Conservation (phyloP, 495 filamentous ascomycete genomes). For the Aspergillus carlsbadensis region DNA sequence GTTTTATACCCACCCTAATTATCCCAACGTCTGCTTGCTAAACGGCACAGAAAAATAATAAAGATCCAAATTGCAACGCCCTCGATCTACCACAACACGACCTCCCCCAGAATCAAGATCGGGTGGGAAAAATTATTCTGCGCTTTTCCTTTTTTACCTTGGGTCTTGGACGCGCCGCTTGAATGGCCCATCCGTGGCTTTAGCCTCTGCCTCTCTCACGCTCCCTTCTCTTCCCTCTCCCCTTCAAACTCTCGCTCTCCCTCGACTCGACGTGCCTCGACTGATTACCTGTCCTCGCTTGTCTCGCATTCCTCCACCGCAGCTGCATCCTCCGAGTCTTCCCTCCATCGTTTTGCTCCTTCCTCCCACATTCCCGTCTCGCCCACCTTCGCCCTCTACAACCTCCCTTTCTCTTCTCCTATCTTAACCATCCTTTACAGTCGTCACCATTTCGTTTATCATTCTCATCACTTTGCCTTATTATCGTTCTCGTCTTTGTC, state of each 20-base stretch:
- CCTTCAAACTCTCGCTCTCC: conserved; percentile 16
- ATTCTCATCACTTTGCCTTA: conserved; percentile 22
- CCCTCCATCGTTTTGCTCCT: conserved; percentile 9
- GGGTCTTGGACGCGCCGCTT: conserved; percentile 30
- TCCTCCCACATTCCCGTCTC: conserved; percentile 19
- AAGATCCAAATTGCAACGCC: background rate
- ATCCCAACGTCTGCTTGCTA: background rate
- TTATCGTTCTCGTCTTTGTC: conserved; percentile 17
- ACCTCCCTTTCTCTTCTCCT: conserved; percentile 27
- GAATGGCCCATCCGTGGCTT: conserved; percentile 29
- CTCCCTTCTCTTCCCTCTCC: conserved; percentile 17
- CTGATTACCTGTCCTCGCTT: conserved; percentile 23
- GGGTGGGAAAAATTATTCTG: conserved; percentile 30
- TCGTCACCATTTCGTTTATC: conserved; percentile 32
- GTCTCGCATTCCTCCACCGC: conserved; percentile 17
- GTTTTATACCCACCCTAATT: background rate
- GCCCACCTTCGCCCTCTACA: conserved; percentile 32
- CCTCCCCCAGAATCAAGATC: conserved; percentile 20
- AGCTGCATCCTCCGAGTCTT: background rate
- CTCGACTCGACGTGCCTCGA: conserved; percentile 16
- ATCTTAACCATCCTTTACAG: conserved; percentile 26
- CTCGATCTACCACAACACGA: background rate
- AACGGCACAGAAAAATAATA: background rate
- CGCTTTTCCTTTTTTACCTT: conserved; percentile 35
- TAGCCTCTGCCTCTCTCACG: conserved; percentile 24